Base-by-base conservation (phyloP, 192 early-diverging fungal genomes). In the Coemansia sp. region DNA sequence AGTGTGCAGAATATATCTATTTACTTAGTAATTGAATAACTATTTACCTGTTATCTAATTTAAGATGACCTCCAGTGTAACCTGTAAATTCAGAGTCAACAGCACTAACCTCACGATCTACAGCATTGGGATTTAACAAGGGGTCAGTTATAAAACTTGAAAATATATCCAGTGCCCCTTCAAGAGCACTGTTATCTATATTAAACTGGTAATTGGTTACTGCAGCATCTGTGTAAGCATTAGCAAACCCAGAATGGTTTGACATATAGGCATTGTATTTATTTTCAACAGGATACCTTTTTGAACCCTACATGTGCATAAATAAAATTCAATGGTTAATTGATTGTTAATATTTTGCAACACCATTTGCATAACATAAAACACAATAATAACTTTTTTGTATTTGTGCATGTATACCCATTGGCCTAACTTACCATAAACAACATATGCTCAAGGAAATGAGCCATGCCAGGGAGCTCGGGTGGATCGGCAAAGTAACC, bases 21-120 rank as follows among this genome's bases (percentile, higher is more conserved):
- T n/a, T n/a, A n/a, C n/a, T n/a, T n/a, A n/a, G n/a, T n/a, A n/a
- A n/a, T n/a, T n/a, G n/a, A n/a, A n/a, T n/a, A n/a, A n/a, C n/a
- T n/a, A n/a, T n/a, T n/a, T n/a, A n/a, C n/a, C n/a, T n/a, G n/a
- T n/a, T n/a, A n/a, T n/a, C n/a, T n/a, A n/a, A n/a, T n/a, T n/a
- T n/a, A n/a, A n/a, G n/a, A n/a, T n/a, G n/a, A n/a, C n/a, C n/a
- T n/a, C n/a, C n/a, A n/a, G n/a, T n/a, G 50, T 91, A 86, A 43
- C 89, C 86, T 46, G 92, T 91, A 69, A 88, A 87, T 50, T 98
- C 95, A 1, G 93, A 94, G 64, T 98, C 92, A 0, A 98, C 91
- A 2, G 92, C 93, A 5, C 79, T 77, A 41, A 96, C 60, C 76
- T 98, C 95, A 11, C 92, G 82, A 20, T 91, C 92, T 9, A 86